These are phyloP conservation scores for Primulina eburnea DNA, from an alignment of 257 asterid species.

Conservation along the genomic window DNA sequence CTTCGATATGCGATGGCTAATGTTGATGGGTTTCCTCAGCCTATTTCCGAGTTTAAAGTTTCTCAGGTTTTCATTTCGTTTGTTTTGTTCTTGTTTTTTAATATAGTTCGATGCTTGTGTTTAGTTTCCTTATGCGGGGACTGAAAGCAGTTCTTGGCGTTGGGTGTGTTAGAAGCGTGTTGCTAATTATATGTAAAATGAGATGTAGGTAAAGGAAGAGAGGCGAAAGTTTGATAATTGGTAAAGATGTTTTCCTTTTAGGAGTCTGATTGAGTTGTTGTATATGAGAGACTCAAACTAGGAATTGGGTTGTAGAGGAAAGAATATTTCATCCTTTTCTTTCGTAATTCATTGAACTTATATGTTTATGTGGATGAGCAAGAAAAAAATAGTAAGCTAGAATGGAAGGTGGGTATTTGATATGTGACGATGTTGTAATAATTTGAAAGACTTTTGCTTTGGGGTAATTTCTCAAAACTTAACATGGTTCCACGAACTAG, in stretches of 20 bases:
- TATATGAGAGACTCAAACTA: neutral
- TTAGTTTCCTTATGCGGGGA: neutral
- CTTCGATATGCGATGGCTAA: conserved; percentile 52
- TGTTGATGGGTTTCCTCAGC: conserved; percentile 69
- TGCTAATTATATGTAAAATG: neutral
- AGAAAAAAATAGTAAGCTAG: neutral
- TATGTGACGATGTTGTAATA: neutral
- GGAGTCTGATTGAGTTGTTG: neutral
- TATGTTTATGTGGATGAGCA: neutral
- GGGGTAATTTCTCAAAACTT: neutral
- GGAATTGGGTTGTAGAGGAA: neutral
- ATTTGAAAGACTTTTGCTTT: neutral
- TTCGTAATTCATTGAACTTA: no score
- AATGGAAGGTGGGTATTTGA: neutral
- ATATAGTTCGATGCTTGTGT: neutral
- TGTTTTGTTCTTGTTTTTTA: neutral
- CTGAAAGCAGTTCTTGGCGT: neutral
- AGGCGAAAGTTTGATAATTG: neutral
- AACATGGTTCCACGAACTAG: neutral
- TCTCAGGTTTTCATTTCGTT: conserved; percentile 55
- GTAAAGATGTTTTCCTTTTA: neutral
- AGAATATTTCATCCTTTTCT: no score
- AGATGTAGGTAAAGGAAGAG: neutral
- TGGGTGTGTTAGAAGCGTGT: neutral
- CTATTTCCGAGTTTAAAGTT: conserved; percentile 45